Evolutionary conservation across 2,329 filamentous ascomycete species (phyloP).

Genomic region (Trichophyton verrucosum): DNA sequence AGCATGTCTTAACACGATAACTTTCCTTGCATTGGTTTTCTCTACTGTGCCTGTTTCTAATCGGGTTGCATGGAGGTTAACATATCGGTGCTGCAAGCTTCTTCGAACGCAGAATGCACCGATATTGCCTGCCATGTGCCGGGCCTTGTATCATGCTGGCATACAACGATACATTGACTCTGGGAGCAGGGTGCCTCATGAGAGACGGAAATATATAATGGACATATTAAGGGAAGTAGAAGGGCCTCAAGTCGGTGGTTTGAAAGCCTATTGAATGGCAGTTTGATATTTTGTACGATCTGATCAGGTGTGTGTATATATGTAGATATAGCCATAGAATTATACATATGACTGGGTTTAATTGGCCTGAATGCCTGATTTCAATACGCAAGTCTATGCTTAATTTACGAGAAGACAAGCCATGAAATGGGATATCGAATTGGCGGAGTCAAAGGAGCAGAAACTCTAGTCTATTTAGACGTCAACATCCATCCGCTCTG

Average conservation of each 20-base stretch:
- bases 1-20: slow-evolving; percentile 32
- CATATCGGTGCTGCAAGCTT: slow-evolving; percentile 37
- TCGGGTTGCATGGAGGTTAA: slow-evolving; percentile 33
- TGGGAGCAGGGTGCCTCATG: slow-evolving; percentile 22
- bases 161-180: slow-evolving; percentile 33
- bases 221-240: slow-evolving; percentile 33
- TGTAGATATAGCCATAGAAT: neutral
- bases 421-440: neutral
- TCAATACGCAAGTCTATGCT: neutral
- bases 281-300: neutral
- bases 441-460: neutral
- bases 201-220: slow-evolving; percentile 34
- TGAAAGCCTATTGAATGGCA: neutral
- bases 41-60: slow-evolving; percentile 26
- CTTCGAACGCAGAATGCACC: slow-evolving; percentile 32
- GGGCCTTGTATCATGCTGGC: slow-evolving; percentile 40
- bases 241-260: slow-evolving; percentile 26
- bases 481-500: slow-evolving; percentile 56
- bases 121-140: slow-evolving; percentile 32
- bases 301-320: neutral
- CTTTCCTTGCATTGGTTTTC: slow-evolving; percentile 35
- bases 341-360: neutral
- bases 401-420: neutral
- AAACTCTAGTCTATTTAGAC: slow-evolving; percentile 17
- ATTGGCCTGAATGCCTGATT: neutral